phyloP scores from a whole-genome alignment of 257 asterid species.

The Datura wrightii region DNA sequence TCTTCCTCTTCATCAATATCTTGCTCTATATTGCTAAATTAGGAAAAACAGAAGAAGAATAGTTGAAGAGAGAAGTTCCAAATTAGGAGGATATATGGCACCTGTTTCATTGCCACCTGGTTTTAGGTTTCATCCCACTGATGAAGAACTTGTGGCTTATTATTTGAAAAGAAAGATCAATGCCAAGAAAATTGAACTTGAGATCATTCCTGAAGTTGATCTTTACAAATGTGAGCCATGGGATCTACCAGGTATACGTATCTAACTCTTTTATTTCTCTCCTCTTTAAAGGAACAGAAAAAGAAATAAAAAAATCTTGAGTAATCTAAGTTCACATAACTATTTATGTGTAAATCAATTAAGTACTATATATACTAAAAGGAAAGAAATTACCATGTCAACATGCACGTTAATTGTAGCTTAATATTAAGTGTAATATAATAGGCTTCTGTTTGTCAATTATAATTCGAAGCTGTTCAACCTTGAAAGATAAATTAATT shows the following conservation, averaged over 20 bases:
- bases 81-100: slow-evolving; percentile 52
- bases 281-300: not conserved
- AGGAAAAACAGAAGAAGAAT: not conserved
- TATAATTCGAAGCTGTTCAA: not conserved
- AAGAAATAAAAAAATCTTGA: not conserved
- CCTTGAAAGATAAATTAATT: not conserved
- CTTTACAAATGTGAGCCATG: slow-evolving; percentile 99
- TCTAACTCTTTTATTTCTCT: not conserved
- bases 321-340: not conserved
- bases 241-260: slow-evolving; percentile 86
- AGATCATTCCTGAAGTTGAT: slow-evolving; percentile 95
- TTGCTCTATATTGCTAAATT: slow-evolving; percentile 30
- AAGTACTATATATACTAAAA: not conserved
- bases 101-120: slow-evolving; percentile 98
- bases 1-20: slow-evolving; percentile 36
- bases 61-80: slow-evolving; percentile 23
- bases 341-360: not conserved
- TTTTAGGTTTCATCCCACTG: slow-evolving; percentile 96
- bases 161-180: slow-evolving; percentile 92
- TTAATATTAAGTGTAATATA: not conserved
- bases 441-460: not conserved
- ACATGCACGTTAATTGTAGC: not conserved
- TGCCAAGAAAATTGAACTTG: slow-evolving; percentile 83
- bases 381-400: not conserved
- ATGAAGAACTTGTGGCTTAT: slow-evolving; percentile 95